phyloP scores from a whole-genome alignment of 768 basidiomycete species.

The Tremella yokohamensis region DNA sequence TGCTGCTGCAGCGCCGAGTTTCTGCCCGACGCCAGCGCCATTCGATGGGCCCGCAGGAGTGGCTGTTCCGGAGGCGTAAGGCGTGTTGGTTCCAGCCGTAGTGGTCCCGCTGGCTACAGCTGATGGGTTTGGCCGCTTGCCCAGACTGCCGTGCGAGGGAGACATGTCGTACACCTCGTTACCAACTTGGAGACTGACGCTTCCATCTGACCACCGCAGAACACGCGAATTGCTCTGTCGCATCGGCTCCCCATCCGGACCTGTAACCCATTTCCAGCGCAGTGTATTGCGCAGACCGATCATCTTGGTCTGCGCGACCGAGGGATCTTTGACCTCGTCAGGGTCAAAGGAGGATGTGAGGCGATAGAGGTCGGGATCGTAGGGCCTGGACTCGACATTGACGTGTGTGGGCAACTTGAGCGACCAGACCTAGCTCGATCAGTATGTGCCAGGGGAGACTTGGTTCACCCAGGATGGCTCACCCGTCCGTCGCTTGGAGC shows the following conservation, averaged over 20 bases:
- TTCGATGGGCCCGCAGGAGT: not conserved
- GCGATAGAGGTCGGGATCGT: conserved; percentile 59
- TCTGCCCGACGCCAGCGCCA: too few species aligned
- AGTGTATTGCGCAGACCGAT: conserved; percentile 90
- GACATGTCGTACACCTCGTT: conserved; percentile 87
- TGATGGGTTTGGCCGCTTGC: conserved; percentile 8
- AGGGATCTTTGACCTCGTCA: conserved; percentile 65
- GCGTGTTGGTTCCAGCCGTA: not conserved
- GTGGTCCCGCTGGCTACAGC: conserved; percentile 12
- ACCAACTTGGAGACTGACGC: conserved; percentile 82
- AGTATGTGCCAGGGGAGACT: not conserved
- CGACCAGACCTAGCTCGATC: conserved; percentile 74
- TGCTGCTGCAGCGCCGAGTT: not conserved
- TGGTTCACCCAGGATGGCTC: conserved; percentile 41
- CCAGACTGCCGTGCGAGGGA: conserved; percentile 22
- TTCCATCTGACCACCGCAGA: conserved; percentile 93
- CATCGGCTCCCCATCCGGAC: conserved; percentile 67
- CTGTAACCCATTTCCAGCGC: conserved; percentile 89
- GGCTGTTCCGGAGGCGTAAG: not conserved
- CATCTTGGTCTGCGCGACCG: conserved; percentile 65
- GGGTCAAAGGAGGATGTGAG: conserved; percentile 67
- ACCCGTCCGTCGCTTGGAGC: conserved; percentile 78
- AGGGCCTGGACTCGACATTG: conserved; percentile 81
- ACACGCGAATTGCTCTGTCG: conserved; percentile 86
- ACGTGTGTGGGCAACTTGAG: conserved; percentile 92